Conservation (phyloP, 75 land plant genomes). For the Gnetum montanum region DNA sequence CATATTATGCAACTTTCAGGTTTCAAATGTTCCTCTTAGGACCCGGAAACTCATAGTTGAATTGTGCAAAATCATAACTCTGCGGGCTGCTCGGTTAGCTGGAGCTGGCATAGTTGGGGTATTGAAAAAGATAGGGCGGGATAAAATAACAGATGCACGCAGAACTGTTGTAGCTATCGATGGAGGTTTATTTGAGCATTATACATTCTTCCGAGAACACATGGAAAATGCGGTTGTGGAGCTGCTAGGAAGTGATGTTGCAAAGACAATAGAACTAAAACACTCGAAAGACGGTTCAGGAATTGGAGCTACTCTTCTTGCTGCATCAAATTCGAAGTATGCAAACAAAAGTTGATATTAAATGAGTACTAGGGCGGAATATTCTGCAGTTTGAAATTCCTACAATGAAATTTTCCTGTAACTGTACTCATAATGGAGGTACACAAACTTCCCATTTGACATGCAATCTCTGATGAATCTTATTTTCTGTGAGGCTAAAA, state of each 20-base stretch:
- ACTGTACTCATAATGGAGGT: too few species aligned
- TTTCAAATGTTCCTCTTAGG: constrained; percentile 21
- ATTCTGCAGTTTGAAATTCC: too few species aligned
- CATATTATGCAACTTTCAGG: constrained; percentile 8
- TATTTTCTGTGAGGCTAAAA: too few species aligned
- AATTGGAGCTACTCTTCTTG: constrained; percentile 78
- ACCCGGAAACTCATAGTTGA: constrained; percentile 47
- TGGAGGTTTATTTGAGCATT: constrained; percentile 76
- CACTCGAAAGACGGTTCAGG: constrained; percentile 85
- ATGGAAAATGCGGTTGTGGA: constrained; percentile 58
- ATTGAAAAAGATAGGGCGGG: constrained; percentile 65
- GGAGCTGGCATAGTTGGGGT: constrained; percentile 81
- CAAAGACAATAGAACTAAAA: constrained; percentile 45
- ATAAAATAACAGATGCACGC: constrained; percentile 26
- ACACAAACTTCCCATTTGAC: too few species aligned
- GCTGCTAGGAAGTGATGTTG: constrained; percentile 42
- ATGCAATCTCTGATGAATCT: too few species aligned
- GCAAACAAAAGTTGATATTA: constrained; percentile 4
- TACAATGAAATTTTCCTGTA: too few species aligned
- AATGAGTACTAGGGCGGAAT: too few species aligned
- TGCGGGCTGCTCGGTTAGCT: constrained; percentile 66
- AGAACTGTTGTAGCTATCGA: constrained; percentile 80
- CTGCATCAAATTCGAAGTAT: constrained; percentile 70
- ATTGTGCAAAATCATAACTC: constrained; percentile 54
- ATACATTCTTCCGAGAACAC: constrained; percentile 54